Evolutionary conservation across 2,329 filamentous ascomycete species (phyloP), one percentile per base, ranked within the genome.

Genomic region (Aschersonia sp.): DNA sequence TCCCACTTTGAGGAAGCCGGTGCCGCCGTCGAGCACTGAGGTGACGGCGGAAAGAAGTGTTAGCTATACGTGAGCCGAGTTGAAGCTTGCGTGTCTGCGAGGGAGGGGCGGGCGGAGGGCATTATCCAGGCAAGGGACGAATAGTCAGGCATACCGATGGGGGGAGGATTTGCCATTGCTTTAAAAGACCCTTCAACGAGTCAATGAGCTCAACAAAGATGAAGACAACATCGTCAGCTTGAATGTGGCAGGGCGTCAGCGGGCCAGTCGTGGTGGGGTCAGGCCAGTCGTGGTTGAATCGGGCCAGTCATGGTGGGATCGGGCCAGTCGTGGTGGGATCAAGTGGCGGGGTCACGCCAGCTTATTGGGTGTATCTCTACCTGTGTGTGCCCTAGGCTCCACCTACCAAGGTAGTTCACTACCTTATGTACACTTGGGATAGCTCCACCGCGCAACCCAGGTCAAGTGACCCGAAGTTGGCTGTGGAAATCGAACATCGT

Each of bases 1-100:
- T 68, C 92, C 92, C 72, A 95, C 92, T 73, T 98, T 98, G 69
- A 98, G 84, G 78, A 98, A 98, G 70, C 92, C 92, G 65, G 92
- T 98, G 70, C 92, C 92, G 78, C 92, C 92, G 77, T 98, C 92
- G 78, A 98, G 91, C 65, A 98, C 92, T 97, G 56, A 47, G 46
- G 47, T 28, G 41, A 31, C 45, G 29, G 20, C 20, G 20, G 35
- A 43, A 31, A 5, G 35, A 38, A 41, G 35, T 30, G 38, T 49
- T 49, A 48, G 49, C 44, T 46, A n/a, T 49, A 42, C 44, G 10
- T 42, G 40, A 42, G 47, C 20, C 20, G 45, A 29, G 40, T 32
- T 32, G 31, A 41, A 28, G 12, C 31, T 43, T 28, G 20, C 20
- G 20, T 20, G 20, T 20, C 20, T 20, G 30, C 41, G n/a, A 10